These are phyloP conservation scores for Diplogelasinospora grovesii DNA, from an alignment of 495 filamentous ascomycete species.

Conservation along the genomic window DNA sequence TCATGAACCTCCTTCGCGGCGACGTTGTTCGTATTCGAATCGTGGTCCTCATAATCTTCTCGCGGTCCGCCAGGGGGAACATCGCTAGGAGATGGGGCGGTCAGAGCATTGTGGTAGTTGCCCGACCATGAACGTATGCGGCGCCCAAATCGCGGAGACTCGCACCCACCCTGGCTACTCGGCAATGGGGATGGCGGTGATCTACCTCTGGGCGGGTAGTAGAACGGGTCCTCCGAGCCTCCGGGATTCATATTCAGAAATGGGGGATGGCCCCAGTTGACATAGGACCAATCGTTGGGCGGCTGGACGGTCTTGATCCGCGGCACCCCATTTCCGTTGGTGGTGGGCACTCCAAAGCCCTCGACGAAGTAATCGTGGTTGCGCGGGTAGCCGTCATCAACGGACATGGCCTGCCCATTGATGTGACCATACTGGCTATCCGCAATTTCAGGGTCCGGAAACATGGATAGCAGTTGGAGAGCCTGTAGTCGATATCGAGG, in stretches of 20 bases:
- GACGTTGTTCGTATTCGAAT: no score
- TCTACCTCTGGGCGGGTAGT: constrained; percentile 37
- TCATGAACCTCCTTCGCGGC: no score
- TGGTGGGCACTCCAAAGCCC: no score
- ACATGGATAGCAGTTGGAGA: constrained; percentile 31
- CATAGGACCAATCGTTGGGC: constrained; percentile 27
- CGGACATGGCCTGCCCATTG: constrained; percentile 22
- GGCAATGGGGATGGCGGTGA: constrained; percentile 41
- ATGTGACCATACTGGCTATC: constrained; percentile 17
- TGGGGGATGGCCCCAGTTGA: constrained; percentile 10
- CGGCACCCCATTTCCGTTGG: constrained; percentile 15
- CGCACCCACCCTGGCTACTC: constrained; percentile 28
- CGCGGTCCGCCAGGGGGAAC: constrained; percentile 10
- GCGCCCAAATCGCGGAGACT: constrained; percentile 12
- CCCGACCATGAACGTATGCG: constrained; percentile 24
- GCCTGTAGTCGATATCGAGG: constrained; percentile 39
- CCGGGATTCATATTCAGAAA: neutral
- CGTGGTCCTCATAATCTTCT: no score
- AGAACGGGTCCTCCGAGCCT: constrained; percentile 26
- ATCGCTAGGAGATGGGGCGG: constrained; percentile 22
- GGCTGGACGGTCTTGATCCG: constrained; percentile 27
- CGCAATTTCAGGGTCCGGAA: constrained; percentile 30
- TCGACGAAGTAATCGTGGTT: constrained; percentile 28
- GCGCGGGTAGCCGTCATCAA: constrained; percentile 27
- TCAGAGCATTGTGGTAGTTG: constrained; percentile 7